Conservation (phyloP, 345 rosid genomes). For the Corchorus olitorius region DNA sequence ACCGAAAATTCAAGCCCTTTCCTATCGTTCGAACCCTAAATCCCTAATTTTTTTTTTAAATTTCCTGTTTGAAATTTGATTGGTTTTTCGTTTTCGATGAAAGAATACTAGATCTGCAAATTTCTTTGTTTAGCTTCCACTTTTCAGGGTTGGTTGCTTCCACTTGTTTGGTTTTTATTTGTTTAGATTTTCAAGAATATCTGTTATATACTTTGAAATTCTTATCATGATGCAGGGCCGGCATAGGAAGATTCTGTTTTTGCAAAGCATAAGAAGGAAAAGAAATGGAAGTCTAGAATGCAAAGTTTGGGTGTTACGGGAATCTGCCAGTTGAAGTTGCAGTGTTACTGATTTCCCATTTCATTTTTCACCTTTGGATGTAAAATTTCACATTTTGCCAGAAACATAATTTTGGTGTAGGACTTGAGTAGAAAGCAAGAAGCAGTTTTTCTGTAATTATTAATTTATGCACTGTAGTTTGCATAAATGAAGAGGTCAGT, state of each 20-base stretch:
- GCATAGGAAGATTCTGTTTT: neutral
- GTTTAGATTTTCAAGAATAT: too few species aligned
- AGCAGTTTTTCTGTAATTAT: slow-evolving; percentile 4
- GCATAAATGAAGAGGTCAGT: slow-evolving; percentile 17
- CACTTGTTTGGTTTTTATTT: too few species aligned
- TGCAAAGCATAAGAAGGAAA: neutral
- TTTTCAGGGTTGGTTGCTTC: too few species aligned
- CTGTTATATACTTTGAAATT: neutral
- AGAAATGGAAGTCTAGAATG: neutral
- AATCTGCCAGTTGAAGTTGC: neutral
- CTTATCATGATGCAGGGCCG: neutral
- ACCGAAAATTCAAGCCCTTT: too few species aligned
- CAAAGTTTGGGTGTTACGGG: neutral
- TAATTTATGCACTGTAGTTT: neutral
- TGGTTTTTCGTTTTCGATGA: too few species aligned
- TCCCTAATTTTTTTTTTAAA: too few species aligned
- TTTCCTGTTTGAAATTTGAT: too few species aligned
- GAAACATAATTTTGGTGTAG: neutral
- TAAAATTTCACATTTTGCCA: neutral
- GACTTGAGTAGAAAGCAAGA: neutral
- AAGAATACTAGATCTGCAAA: too few species aligned
- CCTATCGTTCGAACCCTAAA: too few species aligned
- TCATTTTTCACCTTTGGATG: neutral
- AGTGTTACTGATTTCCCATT: neutral
- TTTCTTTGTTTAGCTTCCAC: too few species aligned